A percentile compares a stretch with the other conserved stretches of the same genome.
phyloP scores from a whole-genome alignment of 768 basidiomycete species.

The Nidula microcarpa region DNA sequence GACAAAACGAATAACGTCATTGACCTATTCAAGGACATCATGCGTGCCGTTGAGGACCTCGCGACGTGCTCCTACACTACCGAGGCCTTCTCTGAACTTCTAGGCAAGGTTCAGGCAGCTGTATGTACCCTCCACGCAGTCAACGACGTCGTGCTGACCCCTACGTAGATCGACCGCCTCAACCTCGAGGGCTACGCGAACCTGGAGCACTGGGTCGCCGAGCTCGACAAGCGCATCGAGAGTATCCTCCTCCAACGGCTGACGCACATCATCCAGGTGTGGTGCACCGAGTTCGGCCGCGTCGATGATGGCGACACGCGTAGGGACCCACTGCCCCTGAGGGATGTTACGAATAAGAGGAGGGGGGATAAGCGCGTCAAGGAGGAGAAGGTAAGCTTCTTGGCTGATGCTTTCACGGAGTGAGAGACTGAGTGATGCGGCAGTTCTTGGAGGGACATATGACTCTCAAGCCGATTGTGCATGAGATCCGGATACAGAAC shows the following conservation, averaged over 20 bases:
- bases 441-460: conserved; percentile 74
- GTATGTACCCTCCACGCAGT: conserved; percentile 37
- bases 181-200: conserved; percentile 96
- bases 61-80: conserved; percentile 80
- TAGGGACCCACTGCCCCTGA: conserved; percentile 44
- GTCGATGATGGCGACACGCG: conserved; percentile 65
- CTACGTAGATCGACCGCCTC: conserved; percentile 77
- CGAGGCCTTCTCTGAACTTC: conserved; percentile 77
- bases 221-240: conserved; percentile 83
- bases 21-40: conserved; percentile 85
- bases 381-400: conserved; percentile 67
- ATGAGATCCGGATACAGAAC: conserved; percentile 97
- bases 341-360: conserved; percentile 63
- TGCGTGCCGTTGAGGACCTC: conserved; percentile 82
- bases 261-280: conserved; percentile 73
- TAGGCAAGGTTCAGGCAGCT: conserved; percentile 80
- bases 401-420: neutral
- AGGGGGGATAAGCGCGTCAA: conserved; percentile 67
- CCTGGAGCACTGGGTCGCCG: conserved; percentile 87
- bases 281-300: conserved; percentile 86
- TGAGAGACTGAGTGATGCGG: neutral
- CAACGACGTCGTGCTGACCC: neutral
- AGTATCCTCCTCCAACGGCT: conserved; percentile 73
- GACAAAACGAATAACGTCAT: conserved; percentile 96
- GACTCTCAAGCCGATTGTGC: conserved; percentile 81